These are phyloP conservation scores for Silene latifolia DNA, from an alignment of 148 eudicot genomes.

Conservation along the genomic window DNA sequence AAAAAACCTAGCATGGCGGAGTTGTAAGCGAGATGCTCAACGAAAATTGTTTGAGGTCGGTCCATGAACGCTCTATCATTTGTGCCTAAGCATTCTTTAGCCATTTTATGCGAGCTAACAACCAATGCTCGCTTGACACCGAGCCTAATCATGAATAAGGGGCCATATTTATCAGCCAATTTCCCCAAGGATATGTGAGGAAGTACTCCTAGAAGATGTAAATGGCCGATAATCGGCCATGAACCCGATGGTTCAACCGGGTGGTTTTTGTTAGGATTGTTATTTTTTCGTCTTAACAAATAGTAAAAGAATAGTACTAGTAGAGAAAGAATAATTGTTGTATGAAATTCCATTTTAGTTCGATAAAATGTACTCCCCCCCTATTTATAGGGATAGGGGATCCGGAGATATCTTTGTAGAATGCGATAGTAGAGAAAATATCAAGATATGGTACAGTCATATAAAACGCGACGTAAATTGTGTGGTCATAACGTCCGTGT, in stretches of 20 bases:
- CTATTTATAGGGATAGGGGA: no score
- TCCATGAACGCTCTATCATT: constrained; percentile 33
- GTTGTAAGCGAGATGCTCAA: constrained; percentile 33
- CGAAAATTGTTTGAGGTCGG: constrained; percentile 31
- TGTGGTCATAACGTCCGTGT: no score
- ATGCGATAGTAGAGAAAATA: no score
- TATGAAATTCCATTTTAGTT: background rate
- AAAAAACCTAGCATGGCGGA: constrained; percentile 33
- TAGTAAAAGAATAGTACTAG: background rate
- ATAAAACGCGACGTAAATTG: no score
- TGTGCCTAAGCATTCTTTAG: constrained; percentile 38
- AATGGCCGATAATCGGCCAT: constrained; percentile 41
- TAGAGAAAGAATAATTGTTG: background rate
- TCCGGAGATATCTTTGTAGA: no score
- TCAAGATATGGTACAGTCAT: no score
- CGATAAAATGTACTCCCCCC: background rate
- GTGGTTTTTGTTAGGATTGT: background rate
- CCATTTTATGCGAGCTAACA: constrained; percentile 35
- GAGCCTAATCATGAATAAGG: constrained; percentile 27
- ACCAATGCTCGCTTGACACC: constrained; percentile 24
- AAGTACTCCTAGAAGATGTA: background rate
- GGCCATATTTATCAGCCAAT: constrained; percentile 21
- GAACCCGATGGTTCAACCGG: constrained; percentile 33
- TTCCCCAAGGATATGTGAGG: constrained; percentile 14
- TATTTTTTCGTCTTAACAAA: background rate